Conservation (phyloP, 495 filamentous ascomycete genomes). For the Geoglossum glabrum region DNA sequence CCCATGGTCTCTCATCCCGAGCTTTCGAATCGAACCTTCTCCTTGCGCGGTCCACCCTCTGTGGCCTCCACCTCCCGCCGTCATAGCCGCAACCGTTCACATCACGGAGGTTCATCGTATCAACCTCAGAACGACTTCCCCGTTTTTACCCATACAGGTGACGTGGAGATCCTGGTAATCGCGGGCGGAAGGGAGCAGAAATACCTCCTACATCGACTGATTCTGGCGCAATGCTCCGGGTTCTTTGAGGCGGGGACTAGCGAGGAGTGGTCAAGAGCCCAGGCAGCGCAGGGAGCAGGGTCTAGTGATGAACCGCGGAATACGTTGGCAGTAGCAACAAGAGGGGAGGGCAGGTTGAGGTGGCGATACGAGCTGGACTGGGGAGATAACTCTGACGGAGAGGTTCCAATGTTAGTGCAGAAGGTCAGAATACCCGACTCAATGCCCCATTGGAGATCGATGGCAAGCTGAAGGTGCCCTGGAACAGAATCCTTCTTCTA, state of each 20-base stretch:
- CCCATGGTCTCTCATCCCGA: constrained; percentile 62
- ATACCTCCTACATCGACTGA: constrained; percentile 70
- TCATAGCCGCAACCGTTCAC: constrained; percentile 59
- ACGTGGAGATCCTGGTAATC: constrained; percentile 70
- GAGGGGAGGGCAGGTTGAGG: constrained; percentile 28
- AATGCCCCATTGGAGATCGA: neutral
- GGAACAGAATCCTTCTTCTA: constrained; percentile 25
- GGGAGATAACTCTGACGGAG: constrained; percentile 42
- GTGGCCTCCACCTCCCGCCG: constrained; percentile 43
- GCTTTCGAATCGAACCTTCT: constrained; percentile 24
- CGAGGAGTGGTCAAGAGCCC: constrained; percentile 57
- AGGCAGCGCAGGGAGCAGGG: constrained; percentile 17
- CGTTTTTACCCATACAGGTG: constrained; percentile 71
- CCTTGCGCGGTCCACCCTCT: constrained; percentile 36
- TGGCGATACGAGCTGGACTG: constrained; percentile 82
- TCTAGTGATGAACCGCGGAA: constrained; percentile 29
- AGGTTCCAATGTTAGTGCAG: constrained; percentile 75
- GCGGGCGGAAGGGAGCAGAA: constrained; percentile 52
- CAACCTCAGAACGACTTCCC: constrained; percentile 77
- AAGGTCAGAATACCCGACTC: constrained; percentile 28
- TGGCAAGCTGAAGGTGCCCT: neutral
- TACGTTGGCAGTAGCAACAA: constrained; percentile 9
- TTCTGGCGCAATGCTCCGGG: constrained; percentile 69
- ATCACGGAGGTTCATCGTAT: constrained; percentile 48
- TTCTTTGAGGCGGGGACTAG: constrained; percentile 84